Conservation (phyloP, 2,329 filamentous ascomycete species). For the Paramyrothecium sp. region DNA sequence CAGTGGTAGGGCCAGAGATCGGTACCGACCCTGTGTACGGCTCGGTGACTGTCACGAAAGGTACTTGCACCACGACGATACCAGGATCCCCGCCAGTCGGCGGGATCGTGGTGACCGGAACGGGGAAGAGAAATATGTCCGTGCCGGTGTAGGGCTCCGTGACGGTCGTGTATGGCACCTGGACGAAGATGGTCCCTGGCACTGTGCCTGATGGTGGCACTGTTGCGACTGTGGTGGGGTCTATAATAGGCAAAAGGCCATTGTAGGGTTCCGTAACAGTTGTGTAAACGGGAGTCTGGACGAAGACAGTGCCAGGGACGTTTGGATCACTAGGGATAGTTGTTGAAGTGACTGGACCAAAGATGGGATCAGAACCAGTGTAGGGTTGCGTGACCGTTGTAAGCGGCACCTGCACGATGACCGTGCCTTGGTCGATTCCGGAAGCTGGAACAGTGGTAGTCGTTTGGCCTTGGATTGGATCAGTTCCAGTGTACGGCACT, state of each 20-base stretch:
- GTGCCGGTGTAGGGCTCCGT: not conserved
- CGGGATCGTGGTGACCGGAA: not conserved
- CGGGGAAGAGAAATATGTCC: not conserved
- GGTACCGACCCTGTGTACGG: not conserved
- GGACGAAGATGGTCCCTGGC: not conserved
- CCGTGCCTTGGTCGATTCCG: not conserved
- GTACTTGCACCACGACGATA: not conserved
- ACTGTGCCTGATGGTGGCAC: not conserved
- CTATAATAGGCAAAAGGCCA: not conserved
- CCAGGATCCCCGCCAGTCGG: not conserved
- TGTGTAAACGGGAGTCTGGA: not conserved
- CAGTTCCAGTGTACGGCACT: not conserved
- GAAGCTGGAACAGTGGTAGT: not conserved
- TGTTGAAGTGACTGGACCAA: not conserved
- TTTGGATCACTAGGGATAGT: not conserved
- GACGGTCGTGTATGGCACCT: not conserved
- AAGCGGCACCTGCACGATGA: not conserved
- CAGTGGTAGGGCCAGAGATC: not conserved
- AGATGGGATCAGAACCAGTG: not conserved
- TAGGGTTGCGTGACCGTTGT: not conserved
- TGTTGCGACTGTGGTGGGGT: not conserved
- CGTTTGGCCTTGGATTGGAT: not conserved
- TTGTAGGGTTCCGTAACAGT: not conserved
- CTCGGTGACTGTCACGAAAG: not conserved
- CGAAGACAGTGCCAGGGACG: not conserved